Base-by-base conservation (phyloP, 192 early-diverging fungal species). In the Pecoramyces ruminantium region DNA sequence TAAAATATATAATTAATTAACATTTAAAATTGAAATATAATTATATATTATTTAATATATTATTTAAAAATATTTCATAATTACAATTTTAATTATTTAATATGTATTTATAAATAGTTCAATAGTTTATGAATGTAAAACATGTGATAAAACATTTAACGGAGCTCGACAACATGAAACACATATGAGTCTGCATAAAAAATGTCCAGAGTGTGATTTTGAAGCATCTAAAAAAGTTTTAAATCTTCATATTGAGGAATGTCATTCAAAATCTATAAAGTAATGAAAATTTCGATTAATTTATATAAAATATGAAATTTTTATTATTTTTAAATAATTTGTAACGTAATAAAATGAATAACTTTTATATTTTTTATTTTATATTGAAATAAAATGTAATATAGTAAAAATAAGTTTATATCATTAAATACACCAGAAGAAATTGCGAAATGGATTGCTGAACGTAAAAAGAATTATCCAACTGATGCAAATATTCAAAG, bases 361-460 rank as follows among this genome's bases (percentile, higher is more conserved):
- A n/a, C n/a, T n/a, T n/a, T n/a, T 51, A 51, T 21, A 51, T 21
- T 14, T 21, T 51, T 21, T 51, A 21, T 21, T 79, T 83, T 78
- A n/a, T n/a, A n/a, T n/a, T n/a, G n/a, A n/a, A n/a, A n/a, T n/a
- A n/a, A n/a, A n/a, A n/a, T n/a, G n/a, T n/a, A n/a, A n/a, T 78
- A 38, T 38, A 39, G 83, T 28, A 30, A 34, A 78, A 40, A 78
- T 38, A 84, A 29, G 13, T 38, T 78, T 29, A 82, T 82, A 78
- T 34, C 30, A 34, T 84, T 93, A 11, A 85, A 90, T 14, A 90
- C 90, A 29, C 88, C 89, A 29, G 94, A 95, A 79, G 93, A 93
- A 38, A 91, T 96, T 38, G 92, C 84, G 3, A 86, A 90, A n/a
- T 96, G 94, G 94, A 95, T 96, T 34, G 92, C 87, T 29, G 93